Conservation (phyloP, 106 monocot species). For the Apostasia ramifera region DNA sequence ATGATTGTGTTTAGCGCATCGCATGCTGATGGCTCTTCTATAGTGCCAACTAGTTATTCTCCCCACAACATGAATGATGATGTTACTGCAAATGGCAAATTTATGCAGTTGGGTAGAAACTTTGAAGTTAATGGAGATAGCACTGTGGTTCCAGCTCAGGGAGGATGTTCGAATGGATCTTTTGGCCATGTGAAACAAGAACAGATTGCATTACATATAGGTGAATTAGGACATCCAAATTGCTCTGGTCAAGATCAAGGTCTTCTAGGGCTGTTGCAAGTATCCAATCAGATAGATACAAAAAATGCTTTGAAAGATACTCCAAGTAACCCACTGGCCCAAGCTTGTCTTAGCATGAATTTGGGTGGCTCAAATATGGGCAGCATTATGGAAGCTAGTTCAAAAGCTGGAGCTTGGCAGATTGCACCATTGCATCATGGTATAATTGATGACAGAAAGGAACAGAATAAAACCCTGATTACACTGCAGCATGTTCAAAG, state of each 20-base stretch:
- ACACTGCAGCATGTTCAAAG: conserved; percentile 46
- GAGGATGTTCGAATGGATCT: conserved; percentile 30
- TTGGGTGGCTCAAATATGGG: conserved; percentile 41
- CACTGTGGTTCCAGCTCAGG: conserved; percentile 20
- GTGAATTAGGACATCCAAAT: conserved; percentile 22
- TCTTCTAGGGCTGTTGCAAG: conserved; percentile 18
- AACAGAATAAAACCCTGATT: conserved; percentile 28
- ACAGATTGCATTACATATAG: conserved; percentile 23
- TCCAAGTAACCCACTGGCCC: conserved; percentile 18
- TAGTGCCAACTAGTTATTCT: conserved; percentile 5
- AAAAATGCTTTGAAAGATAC: conserved; percentile 28
- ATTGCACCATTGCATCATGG: conserved; percentile 15
- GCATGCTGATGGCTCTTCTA: conserved; percentile 15
- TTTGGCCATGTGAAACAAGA: conserved; percentile 38
- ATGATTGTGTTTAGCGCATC: conserved; percentile 14
- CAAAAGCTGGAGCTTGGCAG: conserved; percentile 16
- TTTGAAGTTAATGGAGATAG: conserved; percentile 25
- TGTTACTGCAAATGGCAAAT: conserved; percentile 17
- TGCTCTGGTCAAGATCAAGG: conserved; percentile 27
- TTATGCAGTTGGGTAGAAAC: conserved; percentile 15
- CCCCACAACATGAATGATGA: conserved; percentile 20
- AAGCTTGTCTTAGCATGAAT: conserved; percentile 47
- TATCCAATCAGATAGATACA: conserved; percentile 10
- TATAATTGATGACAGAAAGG: conserved; percentile 37
- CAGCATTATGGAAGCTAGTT: conserved; percentile 24